Percentiles rank a stretch among this genome's conserved stretches.
These are phyloP conservation scores for Tricholoma flavovirens DNA, from an alignment of 768 basidiomycete genomes.

Conservation along the genomic window DNA sequence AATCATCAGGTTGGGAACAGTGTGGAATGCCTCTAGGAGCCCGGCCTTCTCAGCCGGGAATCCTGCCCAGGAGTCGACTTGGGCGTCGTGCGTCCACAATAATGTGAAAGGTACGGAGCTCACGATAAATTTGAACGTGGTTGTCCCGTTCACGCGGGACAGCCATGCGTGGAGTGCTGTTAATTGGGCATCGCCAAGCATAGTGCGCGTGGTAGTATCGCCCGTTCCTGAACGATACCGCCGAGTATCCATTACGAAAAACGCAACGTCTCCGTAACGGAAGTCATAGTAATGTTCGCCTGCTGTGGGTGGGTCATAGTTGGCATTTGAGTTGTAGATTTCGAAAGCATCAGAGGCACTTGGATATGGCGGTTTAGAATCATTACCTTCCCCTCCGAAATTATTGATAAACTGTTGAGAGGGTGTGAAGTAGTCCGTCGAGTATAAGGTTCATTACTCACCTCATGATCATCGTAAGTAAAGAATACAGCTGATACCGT, in stretches of 20 bases:
- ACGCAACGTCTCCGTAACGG: constrained; percentile 61
- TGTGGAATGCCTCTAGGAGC: constrained; percentile 51
- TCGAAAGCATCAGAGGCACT: constrained; percentile 56
- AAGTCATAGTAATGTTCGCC: constrained; percentile 55
- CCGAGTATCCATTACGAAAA: constrained; percentile 76
- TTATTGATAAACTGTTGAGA: constrained; percentile 56
- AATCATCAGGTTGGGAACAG: constrained; percentile 65
- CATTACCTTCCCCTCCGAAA: constrained; percentile 52
- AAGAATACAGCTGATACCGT: constrained; percentile 54
- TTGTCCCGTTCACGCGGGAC: constrained; percentile 58
- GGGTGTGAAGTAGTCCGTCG: neutral
- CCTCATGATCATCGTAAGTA: constrained; percentile 73
- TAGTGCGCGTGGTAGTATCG: constrained; percentile 35
- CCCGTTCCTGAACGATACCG: constrained; percentile 13
- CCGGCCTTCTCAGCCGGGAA: constrained; percentile 54
- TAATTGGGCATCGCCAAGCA: constrained; percentile 67
- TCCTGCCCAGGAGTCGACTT: constrained; percentile 65
- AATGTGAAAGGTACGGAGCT: constrained; percentile 71
- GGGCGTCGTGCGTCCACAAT: constrained; percentile 61
- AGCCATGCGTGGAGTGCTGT: constrained; percentile 60
- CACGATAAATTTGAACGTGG: constrained; percentile 74
- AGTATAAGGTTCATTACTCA: constrained; percentile 12
- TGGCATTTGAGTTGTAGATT: constrained; percentile 57
- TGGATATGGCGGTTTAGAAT: constrained; percentile 46
- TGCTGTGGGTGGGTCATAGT: constrained; percentile 45